Base-by-base conservation (phyloP, 1,139 yeast species). In the Kodamaea suecica region DNA sequence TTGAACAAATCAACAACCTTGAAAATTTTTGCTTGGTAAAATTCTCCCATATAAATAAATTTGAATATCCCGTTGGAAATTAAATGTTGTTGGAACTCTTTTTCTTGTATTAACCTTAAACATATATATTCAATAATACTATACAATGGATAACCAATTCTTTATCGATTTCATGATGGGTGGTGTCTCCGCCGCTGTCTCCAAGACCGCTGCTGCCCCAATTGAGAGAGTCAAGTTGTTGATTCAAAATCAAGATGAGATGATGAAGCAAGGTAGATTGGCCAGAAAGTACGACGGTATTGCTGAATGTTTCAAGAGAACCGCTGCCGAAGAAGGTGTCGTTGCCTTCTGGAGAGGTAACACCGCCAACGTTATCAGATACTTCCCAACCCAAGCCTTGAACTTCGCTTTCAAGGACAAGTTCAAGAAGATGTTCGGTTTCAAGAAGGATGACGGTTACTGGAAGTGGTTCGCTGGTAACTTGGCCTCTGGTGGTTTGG, bases 121-220 rank as follows among this genome's bases (percentile, higher is more conserved):
- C 21, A 19, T 19, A 19, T 43, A 43, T 43, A 43, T 43, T 43
- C 47, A 39, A 31, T n/a, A n/a, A n/a, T n/a, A n/a, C n/a, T n/a
- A 24, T 37, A 44, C 38, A 34, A 46, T 47, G 50, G 52, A 47
- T 41, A 45, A 38, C 41, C 40, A 41, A 31, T 48, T 48, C 47
- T 40, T 46, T 36, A 35, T 48, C 36, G 73, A 70, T 53, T 70
- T 70, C 61, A 45, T 70, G 68, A 66, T 69, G 74, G 76, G 76
- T 61, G 76, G 76, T 70, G 72, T 70, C 49, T 70, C 76, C 67
- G 76, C 76, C 63, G 76, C 76, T 57, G 73, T 70, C 63, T 67
- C 75, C 48, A 70, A 70, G 66, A 70, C 76, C 46, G 75, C 74
- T 38, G 75, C 75, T 51, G 75, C 76, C 52, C 76, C 76, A 65